These are phyloP conservation scores for Trichophyton schoenleinii DNA, from an alignment of 2,329 filamentous ascomycete species.

Conservation along the genomic window DNA sequence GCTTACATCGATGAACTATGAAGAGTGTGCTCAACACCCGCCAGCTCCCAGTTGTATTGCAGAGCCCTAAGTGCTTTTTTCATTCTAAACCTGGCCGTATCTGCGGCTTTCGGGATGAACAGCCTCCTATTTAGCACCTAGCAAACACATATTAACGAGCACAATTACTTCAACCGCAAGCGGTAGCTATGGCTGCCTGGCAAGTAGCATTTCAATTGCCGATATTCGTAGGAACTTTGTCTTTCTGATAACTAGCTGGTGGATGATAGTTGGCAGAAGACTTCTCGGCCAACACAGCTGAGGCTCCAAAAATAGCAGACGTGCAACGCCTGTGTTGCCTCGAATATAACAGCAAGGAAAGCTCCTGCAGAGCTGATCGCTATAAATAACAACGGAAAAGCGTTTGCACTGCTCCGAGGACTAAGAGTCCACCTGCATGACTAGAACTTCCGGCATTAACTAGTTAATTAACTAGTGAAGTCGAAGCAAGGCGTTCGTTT, in stretches of 20 bases:
- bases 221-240: background rate
- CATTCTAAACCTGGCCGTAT: background rate
- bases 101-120: background rate
- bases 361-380: too few species aligned
- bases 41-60: background rate
- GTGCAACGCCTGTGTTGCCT: too few species aligned
- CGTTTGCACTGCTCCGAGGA: too few species aligned
- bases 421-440: too few species aligned
- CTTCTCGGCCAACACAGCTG: background rate
- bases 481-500: too few species aligned
- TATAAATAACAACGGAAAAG: too few species aligned
- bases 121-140: background rate
- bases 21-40: background rate
- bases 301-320: too few species aligned
- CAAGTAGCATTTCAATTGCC: background rate
- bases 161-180: background rate
- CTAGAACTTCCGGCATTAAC: too few species aligned
- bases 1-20: background rate
- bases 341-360: too few species aligned
- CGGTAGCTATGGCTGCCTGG: background rate
- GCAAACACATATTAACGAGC: background rate
- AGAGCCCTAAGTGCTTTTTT: background rate
- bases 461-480: too few species aligned
- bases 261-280: background rate
- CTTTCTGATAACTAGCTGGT: background rate